Conservation (phyloP, 306 rosid genomes). For the Quercus glauca region DNA sequence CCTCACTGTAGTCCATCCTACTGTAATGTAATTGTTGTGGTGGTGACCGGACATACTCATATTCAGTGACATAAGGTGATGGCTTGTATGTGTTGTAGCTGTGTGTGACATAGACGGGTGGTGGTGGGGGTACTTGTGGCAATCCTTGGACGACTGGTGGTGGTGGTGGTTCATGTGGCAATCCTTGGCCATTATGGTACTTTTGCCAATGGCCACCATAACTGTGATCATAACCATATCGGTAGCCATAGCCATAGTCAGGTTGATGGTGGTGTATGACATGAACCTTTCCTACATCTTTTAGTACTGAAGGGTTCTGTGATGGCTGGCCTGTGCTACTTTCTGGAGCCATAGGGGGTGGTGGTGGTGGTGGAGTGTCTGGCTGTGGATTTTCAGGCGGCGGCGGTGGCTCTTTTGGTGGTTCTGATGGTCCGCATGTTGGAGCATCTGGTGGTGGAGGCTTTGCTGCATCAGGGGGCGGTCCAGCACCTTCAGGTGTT, state of each 20-base stretch:
- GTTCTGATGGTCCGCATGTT: slow-evolving; percentile 30
- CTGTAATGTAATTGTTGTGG: slow-evolving; percentile 39
- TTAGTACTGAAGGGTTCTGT: slow-evolving; percentile 25
- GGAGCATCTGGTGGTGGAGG: slow-evolving; percentile 24
- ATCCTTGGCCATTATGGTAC: slow-evolving; percentile 35
- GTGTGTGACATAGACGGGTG: slow-evolving; percentile 48
- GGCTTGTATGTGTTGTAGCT: slow-evolving; percentile 65
- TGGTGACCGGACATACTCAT: slow-evolving; percentile 55
- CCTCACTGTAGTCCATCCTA: slow-evolving; percentile 44
- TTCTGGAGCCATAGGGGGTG: slow-evolving; percentile 18
- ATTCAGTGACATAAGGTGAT: slow-evolving; percentile 59
- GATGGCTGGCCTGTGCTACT: slow-evolving; percentile 26
- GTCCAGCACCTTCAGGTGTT: slow-evolving; percentile 26
- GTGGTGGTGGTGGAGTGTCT: slow-evolving; percentile 24
- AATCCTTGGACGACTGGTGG: slow-evolving; percentile 27
- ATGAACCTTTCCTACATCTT: slow-evolving; percentile 44
- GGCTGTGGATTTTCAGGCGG: slow-evolving; percentile 32
- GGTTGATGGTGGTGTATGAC: slow-evolving; percentile 43
- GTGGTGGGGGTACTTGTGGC: slow-evolving; percentile 18
- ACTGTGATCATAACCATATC: slow-evolving; percentile 34
- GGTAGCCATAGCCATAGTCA: slow-evolving; percentile 33
- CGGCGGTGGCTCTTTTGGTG: slow-evolving; percentile 30
- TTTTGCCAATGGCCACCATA: slow-evolving; percentile 34
- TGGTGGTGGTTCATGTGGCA: slow-evolving; percentile 18
- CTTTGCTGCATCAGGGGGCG: slow-evolving; percentile 21